A percentile compares a stretch with the other conserved stretches of the same genome.
Evolutionary conservation across 148 eudicot genomes (phyloP).

Genomic region (Heliamphora exappendiculata): DNA sequence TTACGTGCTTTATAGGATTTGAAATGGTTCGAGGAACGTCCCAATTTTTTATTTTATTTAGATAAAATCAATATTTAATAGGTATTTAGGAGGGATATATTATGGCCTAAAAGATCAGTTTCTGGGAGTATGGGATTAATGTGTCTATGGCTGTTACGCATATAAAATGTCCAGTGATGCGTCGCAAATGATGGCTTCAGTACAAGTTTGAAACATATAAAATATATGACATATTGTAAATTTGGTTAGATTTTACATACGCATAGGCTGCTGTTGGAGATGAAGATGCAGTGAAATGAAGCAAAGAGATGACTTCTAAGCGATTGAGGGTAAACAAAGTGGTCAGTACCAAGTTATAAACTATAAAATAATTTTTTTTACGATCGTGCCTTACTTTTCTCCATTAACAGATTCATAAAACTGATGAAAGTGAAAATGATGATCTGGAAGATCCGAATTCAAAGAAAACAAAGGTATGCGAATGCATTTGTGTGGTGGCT

Average conservation of each 20-base stretch:
- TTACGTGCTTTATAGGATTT: too few relatives aligned
- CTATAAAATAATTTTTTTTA: neutral
- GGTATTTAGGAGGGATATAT: neutral
- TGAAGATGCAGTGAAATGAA: too few relatives aligned
- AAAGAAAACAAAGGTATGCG: conserved; percentile 44
- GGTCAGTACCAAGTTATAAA: conserved; percentile 11
- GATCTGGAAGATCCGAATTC: conserved; percentile 19
- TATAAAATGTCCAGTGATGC: neutral
- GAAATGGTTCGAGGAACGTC: too few relatives aligned
- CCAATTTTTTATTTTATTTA: too few relatives aligned
- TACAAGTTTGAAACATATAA: neutral
- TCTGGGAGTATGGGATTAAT: neutral
- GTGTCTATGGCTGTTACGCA: neutral
- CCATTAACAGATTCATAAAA: conserved; percentile 16
- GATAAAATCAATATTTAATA: neutral
- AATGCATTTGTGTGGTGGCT: conserved; percentile 4
- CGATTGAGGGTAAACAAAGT: conserved; percentile 11
- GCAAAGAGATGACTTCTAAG: neutral
- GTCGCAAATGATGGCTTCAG: neutral
- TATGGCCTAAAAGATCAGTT: neutral
- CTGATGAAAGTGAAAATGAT: conserved; percentile 23
- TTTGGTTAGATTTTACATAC: neutral
- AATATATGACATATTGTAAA: neutral
- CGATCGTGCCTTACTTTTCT: neutral
- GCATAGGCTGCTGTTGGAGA: too few relatives aligned